Conservation (phyloP, 2,329 filamentous ascomycete species). For the Claviceps sp. region DNA sequence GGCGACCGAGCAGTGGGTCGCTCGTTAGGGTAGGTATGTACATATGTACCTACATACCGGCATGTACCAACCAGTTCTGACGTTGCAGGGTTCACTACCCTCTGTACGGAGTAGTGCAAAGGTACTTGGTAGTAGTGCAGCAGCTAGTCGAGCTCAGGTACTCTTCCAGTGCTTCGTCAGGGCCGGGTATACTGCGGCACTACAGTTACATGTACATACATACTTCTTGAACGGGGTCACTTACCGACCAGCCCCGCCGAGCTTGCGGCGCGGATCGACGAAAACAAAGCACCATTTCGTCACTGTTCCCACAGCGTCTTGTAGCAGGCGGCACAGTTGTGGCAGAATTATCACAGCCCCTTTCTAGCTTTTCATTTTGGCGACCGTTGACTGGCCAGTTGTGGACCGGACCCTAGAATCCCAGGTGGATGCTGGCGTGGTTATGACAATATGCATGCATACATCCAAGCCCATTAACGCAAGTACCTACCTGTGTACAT, state of each 20-base stretch:
- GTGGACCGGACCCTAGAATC: background rate
- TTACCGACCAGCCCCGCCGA: background rate
- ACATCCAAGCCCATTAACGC: background rate
- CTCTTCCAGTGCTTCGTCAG: background rate
- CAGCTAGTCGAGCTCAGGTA: background rate
- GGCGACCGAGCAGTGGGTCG: constrained; percentile 1
- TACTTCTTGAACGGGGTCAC: background rate
- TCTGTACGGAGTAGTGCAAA: background rate
- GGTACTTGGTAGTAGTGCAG: background rate
- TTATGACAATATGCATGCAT: constrained; percentile 1
- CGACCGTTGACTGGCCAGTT: constrained; percentile 1
- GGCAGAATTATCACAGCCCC: constrained; percentile 8
- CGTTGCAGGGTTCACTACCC: background rate
- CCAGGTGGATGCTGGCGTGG: constrained; percentile 1
- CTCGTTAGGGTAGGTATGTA: background rate
- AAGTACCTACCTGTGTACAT: background rate
- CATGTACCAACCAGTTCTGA: background rate
- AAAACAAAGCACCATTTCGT: background rate
- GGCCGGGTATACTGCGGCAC: background rate
- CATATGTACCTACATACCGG: too few relatives aligned
- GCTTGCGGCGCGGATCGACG: background rate
- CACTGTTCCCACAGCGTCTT: background rate
- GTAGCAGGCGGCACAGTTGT: background rate
- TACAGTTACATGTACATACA: background rate
- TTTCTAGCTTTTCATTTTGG: constrained; percentile 2